Evolutionary conservation across 164 flowering plant species (phyloP).

Genomic region (Protea cynaroides): DNA sequence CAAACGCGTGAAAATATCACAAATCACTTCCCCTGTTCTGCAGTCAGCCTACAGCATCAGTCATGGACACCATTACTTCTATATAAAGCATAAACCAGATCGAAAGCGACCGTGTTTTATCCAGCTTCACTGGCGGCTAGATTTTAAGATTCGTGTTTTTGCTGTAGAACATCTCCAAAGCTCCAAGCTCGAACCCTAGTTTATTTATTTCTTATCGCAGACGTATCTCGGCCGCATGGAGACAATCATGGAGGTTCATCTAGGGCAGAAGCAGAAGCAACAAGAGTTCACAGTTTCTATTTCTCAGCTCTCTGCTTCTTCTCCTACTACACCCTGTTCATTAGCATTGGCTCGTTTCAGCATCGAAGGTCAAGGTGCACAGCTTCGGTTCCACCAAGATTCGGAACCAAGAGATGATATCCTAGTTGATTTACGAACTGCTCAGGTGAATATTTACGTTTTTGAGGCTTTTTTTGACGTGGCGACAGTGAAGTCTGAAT

Average conservation of each 20-base stretch:
- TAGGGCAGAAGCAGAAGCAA: conserved; percentile 28
- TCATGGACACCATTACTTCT: no score
- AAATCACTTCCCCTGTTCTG: no score
- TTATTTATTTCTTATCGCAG: background rate
- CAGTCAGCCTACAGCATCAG: no score
- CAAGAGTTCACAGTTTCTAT: conserved; percentile 46
- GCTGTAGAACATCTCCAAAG: background rate
- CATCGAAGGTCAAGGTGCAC: conserved; percentile 28
- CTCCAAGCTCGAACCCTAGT: conserved; percentile 4
- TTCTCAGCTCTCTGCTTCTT: conserved; percentile 36
- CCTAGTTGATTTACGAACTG: conserved; percentile 34
- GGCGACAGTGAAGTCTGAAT: background rate
- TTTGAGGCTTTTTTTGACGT: background rate
- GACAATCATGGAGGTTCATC: conserved; percentile 34
- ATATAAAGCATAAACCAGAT: no score
- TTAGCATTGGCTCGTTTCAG: conserved; percentile 45
- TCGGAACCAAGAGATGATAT: conserved; percentile 23
- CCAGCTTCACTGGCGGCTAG: no score
- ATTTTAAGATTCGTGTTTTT: conserved; percentile 5
- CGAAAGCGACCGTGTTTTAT: no score
- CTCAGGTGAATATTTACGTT: conserved; percentile 37
- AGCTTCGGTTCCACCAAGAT: conserved; percentile 40
- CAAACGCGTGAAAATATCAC: no score
- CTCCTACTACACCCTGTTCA: conserved; percentile 21
- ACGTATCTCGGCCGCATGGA: background rate